Evolutionary conservation across 169 alveolate species (phyloP).

Genomic region (Eimeria tenella): DNA sequence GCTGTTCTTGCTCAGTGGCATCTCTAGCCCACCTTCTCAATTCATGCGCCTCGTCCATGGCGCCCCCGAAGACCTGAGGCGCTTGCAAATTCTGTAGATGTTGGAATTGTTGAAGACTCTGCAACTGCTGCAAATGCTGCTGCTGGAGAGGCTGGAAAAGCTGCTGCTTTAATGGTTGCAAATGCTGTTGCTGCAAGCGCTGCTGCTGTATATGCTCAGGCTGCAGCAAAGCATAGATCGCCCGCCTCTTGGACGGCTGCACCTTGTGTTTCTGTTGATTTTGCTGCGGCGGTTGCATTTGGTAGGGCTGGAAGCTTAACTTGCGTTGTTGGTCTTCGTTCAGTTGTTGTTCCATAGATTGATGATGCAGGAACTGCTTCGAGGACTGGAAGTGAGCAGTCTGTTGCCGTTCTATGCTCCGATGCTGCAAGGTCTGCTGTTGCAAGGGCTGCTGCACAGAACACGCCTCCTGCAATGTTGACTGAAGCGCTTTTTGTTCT

Average conservation of each 20-base stretch:
- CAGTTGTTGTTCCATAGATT: too few species aligned
- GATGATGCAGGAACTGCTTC: too few species aligned
- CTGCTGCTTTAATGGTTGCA: constrained; percentile 22
- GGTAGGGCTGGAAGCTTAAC: background rate
- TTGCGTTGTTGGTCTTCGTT: too few species aligned
- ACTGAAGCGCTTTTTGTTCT: constrained; percentile 36
- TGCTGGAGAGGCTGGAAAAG: constrained; percentile 8
- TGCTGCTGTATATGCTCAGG: constrained; percentile 1
- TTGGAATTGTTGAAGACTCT: background rate
- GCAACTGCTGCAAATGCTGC: constrained; percentile 8
- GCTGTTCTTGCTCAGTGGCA: background rate
- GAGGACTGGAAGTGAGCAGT: too few species aligned
- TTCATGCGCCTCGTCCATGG: background rate
- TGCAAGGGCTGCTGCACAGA: constrained; percentile 13
- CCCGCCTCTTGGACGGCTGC: background rate
- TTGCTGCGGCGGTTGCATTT: constrained; percentile 32
- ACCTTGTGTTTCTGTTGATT: background rate
- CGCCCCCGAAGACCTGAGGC: background rate
- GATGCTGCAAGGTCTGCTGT: background rate
- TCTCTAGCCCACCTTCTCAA: background rate
- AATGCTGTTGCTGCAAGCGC: constrained; percentile 4
- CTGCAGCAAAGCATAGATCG: background rate
- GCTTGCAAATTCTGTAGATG: background rate
- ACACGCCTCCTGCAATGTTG: background rate
- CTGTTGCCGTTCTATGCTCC: background rate